Evolutionary conservation across 768 basidiomycete genomes (phyloP).

Genomic region (Rhodotorula taiwanensis): DNA sequence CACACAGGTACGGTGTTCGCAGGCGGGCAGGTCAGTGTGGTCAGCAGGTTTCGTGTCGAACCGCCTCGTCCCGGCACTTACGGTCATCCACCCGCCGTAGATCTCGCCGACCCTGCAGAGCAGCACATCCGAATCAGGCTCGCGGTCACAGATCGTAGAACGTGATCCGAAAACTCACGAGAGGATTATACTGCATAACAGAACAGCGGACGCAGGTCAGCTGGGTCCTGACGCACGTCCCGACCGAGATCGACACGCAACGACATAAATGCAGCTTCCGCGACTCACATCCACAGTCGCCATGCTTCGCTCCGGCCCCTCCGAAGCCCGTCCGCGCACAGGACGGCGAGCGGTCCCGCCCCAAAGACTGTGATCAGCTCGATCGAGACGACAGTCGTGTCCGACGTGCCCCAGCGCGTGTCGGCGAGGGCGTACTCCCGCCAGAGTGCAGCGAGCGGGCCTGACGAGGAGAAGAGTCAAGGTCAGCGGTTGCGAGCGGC

Average conservation of each 20-base stretch:
- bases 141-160: neutral
- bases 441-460: constrained; percentile 26
- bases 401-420: constrained; percentile 70
- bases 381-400: constrained; percentile 71
- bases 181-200: neutral
- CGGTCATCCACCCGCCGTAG: constrained; percentile 44
- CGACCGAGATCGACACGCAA: too few species aligned
- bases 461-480: neutral
- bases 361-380: constrained; percentile 73
- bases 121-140: neutral
- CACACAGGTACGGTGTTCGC: neutral
- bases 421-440: constrained; percentile 57
- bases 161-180: neutral
- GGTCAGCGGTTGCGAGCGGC: too few species aligned
- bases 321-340: constrained; percentile 62
- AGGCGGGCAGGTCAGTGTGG: neutral
- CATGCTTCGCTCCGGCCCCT: constrained; percentile 52
- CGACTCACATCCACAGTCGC: constrained; percentile 62
- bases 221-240: constrained; percentile 56
- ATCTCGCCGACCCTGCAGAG: constrained; percentile 6
- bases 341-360: constrained; percentile 66
- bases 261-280: constrained; percentile 49
- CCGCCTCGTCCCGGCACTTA: too few species aligned
- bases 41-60: too few species aligned
- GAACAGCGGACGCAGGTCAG: neutral